Evolutionary conservation across 2,329 filamentous ascomycete species (phyloP).

Genomic region (Aspergillus pseudoterreus): DNA sequence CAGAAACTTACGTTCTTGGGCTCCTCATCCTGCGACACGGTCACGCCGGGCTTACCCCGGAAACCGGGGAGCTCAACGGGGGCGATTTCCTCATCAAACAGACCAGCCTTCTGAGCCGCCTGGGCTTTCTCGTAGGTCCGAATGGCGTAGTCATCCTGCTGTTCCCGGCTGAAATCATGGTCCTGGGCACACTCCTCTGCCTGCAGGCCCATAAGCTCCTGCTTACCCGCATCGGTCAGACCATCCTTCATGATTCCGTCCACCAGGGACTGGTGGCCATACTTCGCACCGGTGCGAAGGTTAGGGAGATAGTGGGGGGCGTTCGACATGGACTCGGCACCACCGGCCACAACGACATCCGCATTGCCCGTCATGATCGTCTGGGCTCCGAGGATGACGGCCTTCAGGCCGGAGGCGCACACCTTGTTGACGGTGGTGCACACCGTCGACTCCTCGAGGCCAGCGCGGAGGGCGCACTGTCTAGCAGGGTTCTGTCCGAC

Average conservation of each 20-base stretch:
- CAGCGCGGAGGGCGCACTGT: slow-evolving; percentile 86
- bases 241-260: slow-evolving; percentile 94
- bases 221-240: slow-evolving; percentile 82
- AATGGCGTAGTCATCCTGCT: slow-evolving; percentile 95
- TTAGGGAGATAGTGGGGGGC: slow-evolving; percentile 89
- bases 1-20: slow-evolving; percentile 69
- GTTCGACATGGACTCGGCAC: slow-evolving; percentile 98
- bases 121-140: slow-evolving; percentile 91
- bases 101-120: slow-evolving; percentile 73
- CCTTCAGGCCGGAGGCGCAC: slow-evolving; percentile 92
- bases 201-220: slow-evolving; percentile 93
- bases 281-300: slow-evolving; percentile 85
- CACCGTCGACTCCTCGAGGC: slow-evolving; percentile 73
- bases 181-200: slow-evolving; percentile 89
- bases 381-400: slow-evolving; percentile 89
- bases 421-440: slow-evolving; percentile 98
- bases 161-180: slow-evolving; percentile 73
- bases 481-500: slow-evolving; percentile 94
- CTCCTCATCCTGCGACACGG: slow-evolving; percentile 85
- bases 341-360: slow-evolving; percentile 86
- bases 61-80: slow-evolving; percentile 84
- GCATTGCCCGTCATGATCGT: slow-evolving; percentile 97
- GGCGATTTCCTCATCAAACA: slow-evolving; percentile 81
- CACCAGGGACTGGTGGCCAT: slow-evolving; percentile 82
- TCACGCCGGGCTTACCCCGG: slow-evolving; percentile 81